Evolutionary conservation across 2,329 filamentous ascomycete genomes (phyloP), one percentile per base, ranked within the genome.

Genomic region (Trichoderma pleuroti): DNA sequence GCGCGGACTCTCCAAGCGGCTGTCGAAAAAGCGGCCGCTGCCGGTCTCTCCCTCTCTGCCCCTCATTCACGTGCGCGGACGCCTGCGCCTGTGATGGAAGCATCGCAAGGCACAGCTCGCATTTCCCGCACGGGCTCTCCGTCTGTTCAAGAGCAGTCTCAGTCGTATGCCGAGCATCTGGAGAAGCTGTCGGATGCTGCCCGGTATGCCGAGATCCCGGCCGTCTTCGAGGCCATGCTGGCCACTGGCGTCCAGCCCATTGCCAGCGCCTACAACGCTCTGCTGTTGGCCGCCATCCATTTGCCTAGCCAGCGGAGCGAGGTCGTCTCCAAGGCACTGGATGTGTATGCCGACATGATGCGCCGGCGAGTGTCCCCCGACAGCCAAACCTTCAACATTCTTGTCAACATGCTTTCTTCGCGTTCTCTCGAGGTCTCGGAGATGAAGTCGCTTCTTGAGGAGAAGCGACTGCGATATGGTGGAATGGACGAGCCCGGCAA

Each of bases 281-380:
- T 99, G 57, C 84, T 99, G 56, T 86, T 91, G 76, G 93, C 96
- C 7, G 94, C 94, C 16, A 93, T 98, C 72, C 87, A 93, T 75
- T 87, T 98, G 21, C 93, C 94, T 9, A 85, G 86, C 28, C 91
- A 93, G 80, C 92, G 91, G 80, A 91, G 92, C 68, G 92, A 97
- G 82, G 90, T 96, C 66, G 93, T 97, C 16, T 91, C 93, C 72
- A 97, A 97, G 83, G 94, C 93, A 6, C 86, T 98, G 66, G 94
- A 97, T 82, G 92, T 99, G 66, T 99, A 98, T 80, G 92, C 94
- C 18, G 94, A 98, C 79, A 98, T 99, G 96, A 89, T 97, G 75
- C 90, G 91, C 74, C 92, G 94, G 74, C 91, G 91, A 75, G 91
- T 98, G 28, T 83, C 87, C 24, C 94, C 95, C 9, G 91, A 98